Conservation (phyloP, 2,329 filamentous ascomycete genomes). For the Scopulariopsis brevicaulis region DNA sequence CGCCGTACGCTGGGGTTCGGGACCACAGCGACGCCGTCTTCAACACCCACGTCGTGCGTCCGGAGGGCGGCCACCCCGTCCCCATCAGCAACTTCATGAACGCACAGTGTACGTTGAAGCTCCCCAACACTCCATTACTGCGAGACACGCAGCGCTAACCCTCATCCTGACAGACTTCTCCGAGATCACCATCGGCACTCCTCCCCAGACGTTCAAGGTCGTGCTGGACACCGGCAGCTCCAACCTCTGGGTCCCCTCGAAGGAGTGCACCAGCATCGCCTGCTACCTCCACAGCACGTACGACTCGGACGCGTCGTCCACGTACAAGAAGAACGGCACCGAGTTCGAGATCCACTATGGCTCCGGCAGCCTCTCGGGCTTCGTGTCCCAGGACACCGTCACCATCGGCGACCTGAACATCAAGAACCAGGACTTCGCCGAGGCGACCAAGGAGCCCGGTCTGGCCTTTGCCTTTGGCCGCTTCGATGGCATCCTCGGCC, state of each 20-base stretch:
- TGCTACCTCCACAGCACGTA: constrained; percentile 98
- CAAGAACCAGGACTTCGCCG: constrained; percentile 87
- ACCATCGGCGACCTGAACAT: constrained; percentile 82
- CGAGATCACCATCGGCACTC: constrained; percentile 84
- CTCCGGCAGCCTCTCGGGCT: constrained; percentile 87
- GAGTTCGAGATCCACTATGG: constrained; percentile 91
- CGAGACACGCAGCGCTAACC: not conserved
- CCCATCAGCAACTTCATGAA: constrained; percentile 97
- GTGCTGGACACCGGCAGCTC: constrained; percentile 97
- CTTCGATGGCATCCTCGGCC: constrained; percentile 92
- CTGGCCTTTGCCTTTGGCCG: constrained; percentile 95
- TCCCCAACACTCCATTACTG: not conserved
- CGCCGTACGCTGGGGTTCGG: constrained; percentile 38
- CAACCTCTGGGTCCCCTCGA: constrained; percentile 96
- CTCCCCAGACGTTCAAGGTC: constrained; percentile 94
- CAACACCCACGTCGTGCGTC: constrained; percentile 57
- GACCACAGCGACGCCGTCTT: constrained; percentile 70
- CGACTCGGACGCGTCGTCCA: constrained; percentile 78
- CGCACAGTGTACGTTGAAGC: constrained; percentile 70
- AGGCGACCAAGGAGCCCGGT: constrained; percentile 91
- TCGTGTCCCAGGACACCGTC: constrained; percentile 80
- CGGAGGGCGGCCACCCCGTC: constrained; percentile 63
- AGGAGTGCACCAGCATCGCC: constrained; percentile 84
- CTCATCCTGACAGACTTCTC: constrained; percentile 66
- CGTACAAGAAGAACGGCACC: constrained; percentile 88